Evolutionary conservation across 768 basidiomycete genomes (phyloP).

Genomic region (Leccinellum albellum): DNA sequence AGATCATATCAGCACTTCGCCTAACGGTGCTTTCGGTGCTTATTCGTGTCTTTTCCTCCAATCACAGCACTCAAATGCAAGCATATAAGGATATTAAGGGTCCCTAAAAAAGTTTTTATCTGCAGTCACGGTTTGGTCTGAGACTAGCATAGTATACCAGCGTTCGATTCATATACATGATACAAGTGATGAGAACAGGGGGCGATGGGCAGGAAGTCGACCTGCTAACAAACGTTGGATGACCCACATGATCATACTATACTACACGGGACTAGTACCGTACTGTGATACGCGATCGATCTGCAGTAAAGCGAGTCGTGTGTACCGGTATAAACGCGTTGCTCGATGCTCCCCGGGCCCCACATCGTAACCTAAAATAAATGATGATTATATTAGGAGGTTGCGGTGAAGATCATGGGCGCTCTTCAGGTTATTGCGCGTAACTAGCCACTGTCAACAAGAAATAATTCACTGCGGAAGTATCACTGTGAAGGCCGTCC

Average conservation of each 20-base stretch:
- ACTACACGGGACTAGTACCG: not conserved
- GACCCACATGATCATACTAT: not conserved
- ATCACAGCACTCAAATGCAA: too few species aligned
- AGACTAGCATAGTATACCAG: too few species aligned
- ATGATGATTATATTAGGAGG: not conserved
- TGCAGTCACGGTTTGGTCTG: too few species aligned
- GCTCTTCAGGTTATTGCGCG: not conserved
- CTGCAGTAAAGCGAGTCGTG: not conserved
- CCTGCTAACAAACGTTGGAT: not conserved
- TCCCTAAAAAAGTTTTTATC: too few species aligned
- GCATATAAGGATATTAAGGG: too few species aligned
- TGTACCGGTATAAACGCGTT: not conserved
- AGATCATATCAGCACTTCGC: not conserved
- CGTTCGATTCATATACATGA: not conserved
- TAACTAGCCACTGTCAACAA: not conserved
- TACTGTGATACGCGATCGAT: not conserved
- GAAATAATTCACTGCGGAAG: not conserved
- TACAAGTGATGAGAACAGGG: not conserved
- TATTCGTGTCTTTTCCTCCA: too few species aligned
- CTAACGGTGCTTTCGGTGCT: too few species aligned
- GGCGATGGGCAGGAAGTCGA: not conserved
- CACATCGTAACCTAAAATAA: not conserved
- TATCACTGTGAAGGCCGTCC: not conserved
- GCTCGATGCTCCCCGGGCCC: not conserved
- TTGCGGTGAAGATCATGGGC: not conserved